Evolutionary conservation across 257 asterid genomes (phyloP).

Genomic region (Paraleonurus japonicus): DNA sequence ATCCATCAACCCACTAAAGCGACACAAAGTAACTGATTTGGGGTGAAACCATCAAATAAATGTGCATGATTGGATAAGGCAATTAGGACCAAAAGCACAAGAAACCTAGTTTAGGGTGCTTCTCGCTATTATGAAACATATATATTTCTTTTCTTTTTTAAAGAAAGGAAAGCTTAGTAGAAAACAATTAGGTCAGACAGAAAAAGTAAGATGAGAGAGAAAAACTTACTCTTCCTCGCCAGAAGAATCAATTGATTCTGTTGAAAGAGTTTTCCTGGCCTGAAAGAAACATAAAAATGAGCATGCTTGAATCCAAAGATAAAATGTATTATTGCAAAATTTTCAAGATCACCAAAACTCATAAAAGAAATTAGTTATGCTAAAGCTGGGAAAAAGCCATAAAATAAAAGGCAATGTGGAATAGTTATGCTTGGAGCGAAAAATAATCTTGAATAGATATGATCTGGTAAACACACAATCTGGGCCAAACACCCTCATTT

Average conservation of each 20-base stretch:
- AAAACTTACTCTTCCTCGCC: slow-evolving; percentile 97
- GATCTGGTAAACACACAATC: neutral
- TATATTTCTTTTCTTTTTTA: neutral
- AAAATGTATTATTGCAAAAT: neutral
- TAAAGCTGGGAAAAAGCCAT: neutral
- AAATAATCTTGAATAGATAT: slow-evolving; percentile 1
- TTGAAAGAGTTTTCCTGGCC: slow-evolving; percentile 69
- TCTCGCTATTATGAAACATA: neutral
- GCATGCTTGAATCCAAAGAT: slow-evolving; percentile 20
- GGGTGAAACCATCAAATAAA: slow-evolving; percentile 4
- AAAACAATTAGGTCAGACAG: slow-evolving; percentile 9
- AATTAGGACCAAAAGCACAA: neutral
- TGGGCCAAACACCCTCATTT: slow-evolving; percentile 9
- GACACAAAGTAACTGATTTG: neutral
- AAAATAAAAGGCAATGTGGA: neutral
- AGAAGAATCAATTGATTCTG: slow-evolving; percentile 78
- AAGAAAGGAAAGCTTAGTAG: neutral
- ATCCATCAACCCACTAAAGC: slow-evolving; percentile 16
- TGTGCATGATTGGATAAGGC: neutral
- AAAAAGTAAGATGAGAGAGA: slow-evolving; percentile 19
- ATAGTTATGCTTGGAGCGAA: neutral
- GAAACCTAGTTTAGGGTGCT: neutral
- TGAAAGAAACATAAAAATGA: slow-evolving; percentile 35
- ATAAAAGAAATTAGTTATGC: neutral
- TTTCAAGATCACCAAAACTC: neutral